Conservation (phyloP, 2,329 filamentous ascomycete genomes). For the Scopulariopsis brevicaulis region DNA sequence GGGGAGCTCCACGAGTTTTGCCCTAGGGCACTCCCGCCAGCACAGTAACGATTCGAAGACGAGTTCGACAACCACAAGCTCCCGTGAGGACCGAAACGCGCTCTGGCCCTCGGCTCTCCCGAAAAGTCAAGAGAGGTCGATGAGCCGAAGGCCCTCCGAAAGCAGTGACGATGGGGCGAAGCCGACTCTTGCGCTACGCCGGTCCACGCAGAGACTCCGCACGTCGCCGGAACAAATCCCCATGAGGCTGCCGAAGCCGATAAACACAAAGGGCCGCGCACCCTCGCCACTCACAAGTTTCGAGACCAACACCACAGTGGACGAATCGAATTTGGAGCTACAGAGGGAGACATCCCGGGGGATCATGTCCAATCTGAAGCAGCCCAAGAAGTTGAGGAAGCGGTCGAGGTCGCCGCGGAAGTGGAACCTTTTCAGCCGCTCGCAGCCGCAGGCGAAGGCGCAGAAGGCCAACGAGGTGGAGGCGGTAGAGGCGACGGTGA, state of each 20-base stretch:
- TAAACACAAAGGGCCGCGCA: conserved; percentile 29
- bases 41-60: conserved; percentile 31
- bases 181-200: conserved; percentile 40
- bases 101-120: conserved; percentile 44
- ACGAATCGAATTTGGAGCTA: conserved; percentile 19
- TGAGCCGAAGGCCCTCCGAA: conserved; percentile 35
- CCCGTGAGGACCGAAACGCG: conserved; percentile 28
- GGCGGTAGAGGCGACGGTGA: conserved; percentile 34
- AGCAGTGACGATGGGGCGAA: conserved; percentile 42
- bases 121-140: conserved; percentile 13
- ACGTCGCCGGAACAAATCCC: conserved; percentile 24
- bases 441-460: conserved; percentile 28
- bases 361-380: conserved; percentile 11
- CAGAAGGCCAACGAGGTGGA: conserved; percentile 25
- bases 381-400: conserved; percentile 44
- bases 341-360: conserved; percentile 22
- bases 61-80: conserved; percentile 26
- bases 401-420: conserved; percentile 42
- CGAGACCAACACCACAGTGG: conserved; percentile 37
- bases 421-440: conserved; percentile 53
- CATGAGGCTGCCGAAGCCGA: conserved; percentile 40
- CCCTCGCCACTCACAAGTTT: conserved; percentile 43
- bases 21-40: conserved; percentile 16
- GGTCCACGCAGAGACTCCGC: conserved; percentile 40
- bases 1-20: conserved; percentile 18